These are phyloP conservation scores for Phyllosticta ampelicida DNA, from an alignment of 2,329 filamentous ascomycete genomes.

Conservation along the genomic window DNA sequence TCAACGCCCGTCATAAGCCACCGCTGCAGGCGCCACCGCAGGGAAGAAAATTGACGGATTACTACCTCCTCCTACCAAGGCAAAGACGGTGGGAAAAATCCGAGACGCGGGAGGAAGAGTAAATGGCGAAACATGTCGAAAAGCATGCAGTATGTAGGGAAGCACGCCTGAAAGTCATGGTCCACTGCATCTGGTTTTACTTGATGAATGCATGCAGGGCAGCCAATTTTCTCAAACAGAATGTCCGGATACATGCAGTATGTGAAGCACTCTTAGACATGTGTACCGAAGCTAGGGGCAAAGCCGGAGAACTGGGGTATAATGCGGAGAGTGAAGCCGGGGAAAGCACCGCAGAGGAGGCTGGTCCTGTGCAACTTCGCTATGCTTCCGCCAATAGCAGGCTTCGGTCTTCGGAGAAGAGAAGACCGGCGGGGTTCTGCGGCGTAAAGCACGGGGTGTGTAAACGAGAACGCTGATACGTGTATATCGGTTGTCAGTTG, in stretches of 20 bases:
- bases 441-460: background rate
- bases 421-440: constrained; percentile 4
- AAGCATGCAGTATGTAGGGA: background rate
- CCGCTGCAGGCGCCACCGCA: background rate
- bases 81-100: background rate
- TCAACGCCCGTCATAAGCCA: background rate
- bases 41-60: background rate
- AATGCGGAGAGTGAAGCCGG: background rate
- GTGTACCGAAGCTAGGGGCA: background rate
- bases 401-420: constrained; percentile 6
- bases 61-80: background rate
- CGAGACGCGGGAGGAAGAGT: background rate
- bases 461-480: background rate
- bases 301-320: background rate
- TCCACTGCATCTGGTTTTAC: background rate
- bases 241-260: background rate
- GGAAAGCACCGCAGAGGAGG: background rate
- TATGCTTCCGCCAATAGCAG: background rate
- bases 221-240: background rate
- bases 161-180: background rate
- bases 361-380: background rate
- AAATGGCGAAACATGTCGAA: background rate
- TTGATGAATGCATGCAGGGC: background rate
- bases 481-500: background rate
- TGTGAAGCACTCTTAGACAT: background rate